Evolutionary conservation across 1,284 basidiomycete genomes (phyloP), one percentile per base, ranked within the genome.

Genomic region (Vanrija humicola): DNA sequence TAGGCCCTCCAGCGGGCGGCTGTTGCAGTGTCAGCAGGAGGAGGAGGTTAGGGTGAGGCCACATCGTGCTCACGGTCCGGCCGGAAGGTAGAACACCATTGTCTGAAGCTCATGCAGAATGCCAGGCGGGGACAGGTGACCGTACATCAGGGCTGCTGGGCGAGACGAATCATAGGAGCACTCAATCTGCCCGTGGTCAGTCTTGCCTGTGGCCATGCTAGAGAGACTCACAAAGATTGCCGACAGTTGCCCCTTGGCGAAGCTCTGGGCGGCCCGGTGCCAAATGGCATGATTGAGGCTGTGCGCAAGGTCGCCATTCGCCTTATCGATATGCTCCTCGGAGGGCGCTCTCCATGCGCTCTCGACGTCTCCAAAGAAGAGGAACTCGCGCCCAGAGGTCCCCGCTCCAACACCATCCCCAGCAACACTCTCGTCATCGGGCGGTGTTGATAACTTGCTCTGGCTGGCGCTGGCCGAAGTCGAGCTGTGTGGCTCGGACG

Each of bases 341-440:
- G 62, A 64, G 9, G 57, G 29, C 3, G 51, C 40, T 9, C 68
- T 48, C 44, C 56, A 71, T 5, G 58, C 56, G 28, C 61, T 62
- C 53, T 75, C 73, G 16, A 76, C 48, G 59, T 77, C 75, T 8
- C 75, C 75, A 48, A 74, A 76, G 60, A 77, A 77, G 10, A 77
- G 53, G 44, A 77, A 69, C 53, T 76, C 71, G n/a, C 58, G 46
- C 6, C 61, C 59, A 10, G 46, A 38, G 3, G 40, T 10, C 1
- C 9, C n/a, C 6, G 9, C 56, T 5, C 25, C 34, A 21, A 23
- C 38, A 25, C 44, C 43, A 5, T 58, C 56, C 7, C 34, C 9
- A 5, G 44, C 42, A 6, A 29, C 40, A 42, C 39, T n/a, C 10
- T 16, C 26, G 25, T 56, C 55, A 38, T 56, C 50, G 4, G 46